Base-by-base conservation (phyloP, 495 filamentous ascomycete species). In the Chaetomium tenue region DNA sequence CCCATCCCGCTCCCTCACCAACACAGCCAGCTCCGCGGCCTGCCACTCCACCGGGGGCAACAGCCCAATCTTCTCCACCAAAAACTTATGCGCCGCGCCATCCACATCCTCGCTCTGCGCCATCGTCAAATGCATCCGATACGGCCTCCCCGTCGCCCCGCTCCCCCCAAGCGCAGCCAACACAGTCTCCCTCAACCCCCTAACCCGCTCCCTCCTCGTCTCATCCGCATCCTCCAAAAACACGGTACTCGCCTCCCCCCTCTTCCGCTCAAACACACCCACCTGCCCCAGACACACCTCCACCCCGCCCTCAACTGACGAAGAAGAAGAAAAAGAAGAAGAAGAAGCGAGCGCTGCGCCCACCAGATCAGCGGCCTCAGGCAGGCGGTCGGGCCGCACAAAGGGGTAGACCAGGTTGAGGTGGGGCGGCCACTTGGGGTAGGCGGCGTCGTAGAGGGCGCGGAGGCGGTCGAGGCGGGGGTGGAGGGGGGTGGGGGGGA, bases 341-440 rank as follows among this genome's bases (percentile, higher is more conserved):
- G 51, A 33, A 54, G 51, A 18, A 18, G 39, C 11, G 3, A 74
- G 33, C 7, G 25, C 48, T 1, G 46, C 11, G 13, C 20, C 30
- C 16, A 72, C 60, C 3, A 20, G 48, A 8, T 63, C 54, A 0
- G 63, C 66, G 0, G 70, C 70, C 1, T 13, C 63, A 20, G 53
- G 28, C 9, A 78, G 57, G 23, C 57, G 16, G 3, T 72, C 61
- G 28, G 68, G 65, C 4, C 72, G 69, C 5, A 85, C 82, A 63
- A 86, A 88, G 12, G 85, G 85, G 64, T 88, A 87, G 2, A 86
- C 67, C 37, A 88, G 65, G 63, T 87, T 88, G 65, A 87, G 63
- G 64, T 88, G 85, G 7, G 84, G 82, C 3, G 84, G 83, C 85
- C 85, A 87, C 75, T 78, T 83, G 33, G 70, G 73, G 66, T 81